These are phyloP conservation scores for Pochonia chlamydosporia DNA, from an alignment of 2,329 filamentous ascomycete genomes.

Conservation along the genomic window DNA sequence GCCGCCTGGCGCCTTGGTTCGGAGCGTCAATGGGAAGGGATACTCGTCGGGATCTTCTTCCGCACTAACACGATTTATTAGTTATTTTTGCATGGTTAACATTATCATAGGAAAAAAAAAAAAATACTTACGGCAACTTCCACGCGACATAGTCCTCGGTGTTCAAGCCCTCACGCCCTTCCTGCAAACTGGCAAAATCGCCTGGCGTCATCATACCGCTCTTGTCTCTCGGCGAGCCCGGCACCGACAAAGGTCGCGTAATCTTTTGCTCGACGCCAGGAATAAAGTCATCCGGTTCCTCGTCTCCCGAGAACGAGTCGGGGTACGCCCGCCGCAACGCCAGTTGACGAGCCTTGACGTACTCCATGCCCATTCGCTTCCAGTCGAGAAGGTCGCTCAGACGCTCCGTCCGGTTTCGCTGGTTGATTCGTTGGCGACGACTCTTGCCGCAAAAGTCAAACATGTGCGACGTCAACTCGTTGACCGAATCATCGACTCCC, in stretches of 20 bases:
- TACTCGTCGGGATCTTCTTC: slow-evolving; percentile 85
- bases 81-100: not conserved
- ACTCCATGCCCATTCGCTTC: slow-evolving; percentile 99
- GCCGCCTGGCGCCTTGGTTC: slow-evolving; percentile 41
- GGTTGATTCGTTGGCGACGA: slow-evolving; percentile 94
- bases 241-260: slow-evolving; percentile 86
- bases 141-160: slow-evolving; percentile 98
- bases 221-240: slow-evolving; percentile 84
- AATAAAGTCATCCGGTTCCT: slow-evolving; percentile 84
- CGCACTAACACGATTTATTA: slow-evolving; percentile 49
- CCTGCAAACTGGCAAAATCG: slow-evolving; percentile 93
- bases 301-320: slow-evolving; percentile 71
- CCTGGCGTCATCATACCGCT: slow-evolving; percentile 98
- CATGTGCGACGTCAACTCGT: slow-evolving; percentile 84
- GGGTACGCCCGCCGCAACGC: slow-evolving; percentile 90
- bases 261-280: slow-evolving; percentile 93
- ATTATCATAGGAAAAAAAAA: not conserved
- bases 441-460: slow-evolving; percentile 91
- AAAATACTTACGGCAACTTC: slow-evolving; percentile 97
- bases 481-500: slow-evolving; percentile 94
- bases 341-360: slow-evolving; percentile 93
- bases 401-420: slow-evolving; percentile 92
- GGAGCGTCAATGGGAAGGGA: slow-evolving; percentile 53
- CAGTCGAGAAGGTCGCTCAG: slow-evolving; percentile 93
- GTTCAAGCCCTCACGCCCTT: slow-evolving; percentile 84